Percentiles rank a stretch among this genome's conserved stretches.
Evolutionary conservation across 129 eudicot genomes (phyloP).

Genomic region (Artemisia tridentata): DNA sequence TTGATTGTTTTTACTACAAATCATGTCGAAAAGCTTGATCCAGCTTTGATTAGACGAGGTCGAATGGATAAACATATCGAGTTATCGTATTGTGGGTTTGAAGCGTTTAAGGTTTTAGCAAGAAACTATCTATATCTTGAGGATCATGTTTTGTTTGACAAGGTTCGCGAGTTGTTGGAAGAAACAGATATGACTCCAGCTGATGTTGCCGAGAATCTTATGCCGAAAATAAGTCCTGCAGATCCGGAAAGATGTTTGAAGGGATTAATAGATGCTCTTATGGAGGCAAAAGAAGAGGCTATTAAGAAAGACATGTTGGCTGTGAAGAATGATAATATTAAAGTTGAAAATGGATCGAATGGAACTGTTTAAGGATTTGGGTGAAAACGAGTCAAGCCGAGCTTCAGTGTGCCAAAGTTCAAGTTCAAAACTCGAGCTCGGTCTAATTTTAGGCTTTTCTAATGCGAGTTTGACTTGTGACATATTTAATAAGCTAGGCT

Average conservation of each 20-base stretch:
- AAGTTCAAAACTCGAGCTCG: too few species aligned
- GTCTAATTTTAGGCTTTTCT: too few species aligned
- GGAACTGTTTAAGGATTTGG: slow-evolving; percentile 5
- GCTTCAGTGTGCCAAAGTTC: too few species aligned
- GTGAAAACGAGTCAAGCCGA: neutral
- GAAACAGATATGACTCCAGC: neutral
- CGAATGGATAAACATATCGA: slow-evolving; percentile 17
- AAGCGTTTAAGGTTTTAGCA: slow-evolving; percentile 10
- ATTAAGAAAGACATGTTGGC: neutral
- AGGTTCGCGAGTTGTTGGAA: neutral
- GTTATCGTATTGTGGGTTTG: neutral
- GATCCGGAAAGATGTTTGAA: slow-evolving; percentile 9
- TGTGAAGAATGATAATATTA: neutral
- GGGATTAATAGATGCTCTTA: slow-evolving; percentile 1
- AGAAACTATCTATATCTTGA: neutral
- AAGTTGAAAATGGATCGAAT: slow-evolving; percentile 28
- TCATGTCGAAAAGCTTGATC: slow-evolving; percentile 10
- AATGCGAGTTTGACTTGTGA: too few species aligned
- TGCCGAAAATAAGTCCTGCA: neutral
- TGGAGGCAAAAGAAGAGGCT: neutral
- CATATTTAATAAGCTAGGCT: too few species aligned
- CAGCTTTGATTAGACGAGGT: slow-evolving; percentile 10
- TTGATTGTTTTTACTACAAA: slow-evolving; percentile 3
- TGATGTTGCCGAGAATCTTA: slow-evolving; percentile 10
- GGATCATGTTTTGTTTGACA: neutral